Evolutionary conservation across 192 early-diverging fungal genomes (phyloP), one percentile per base, ranked within the genome.

Genomic region (Hyaloraphidium curvatum): DNA sequence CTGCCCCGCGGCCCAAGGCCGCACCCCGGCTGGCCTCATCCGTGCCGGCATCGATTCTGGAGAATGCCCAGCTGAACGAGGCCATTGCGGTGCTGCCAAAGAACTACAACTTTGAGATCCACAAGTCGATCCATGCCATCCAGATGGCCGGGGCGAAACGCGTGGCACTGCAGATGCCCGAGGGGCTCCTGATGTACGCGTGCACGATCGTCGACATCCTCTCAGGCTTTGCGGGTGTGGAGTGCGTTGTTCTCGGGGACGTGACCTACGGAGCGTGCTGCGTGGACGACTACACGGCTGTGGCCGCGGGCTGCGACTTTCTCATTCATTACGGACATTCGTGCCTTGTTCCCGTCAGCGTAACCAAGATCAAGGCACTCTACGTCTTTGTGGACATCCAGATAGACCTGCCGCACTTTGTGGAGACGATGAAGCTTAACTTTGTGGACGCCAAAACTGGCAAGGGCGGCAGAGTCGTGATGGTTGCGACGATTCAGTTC

Each of bases 71-170:
- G 30, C 69, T 97, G 19, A 92, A 89, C 62, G 74, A 82, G 39
- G 83, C 89, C 2, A 86, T 97, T 43, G 69, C 79, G 41, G 72
- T 77, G 67, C 67, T 98, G 16, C 95, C 95, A 1, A 61, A 65
- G 28, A 98, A 98, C 71, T 98, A 98, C 74, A 95, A 91, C 72
- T 98, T 98, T 77, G 95, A 98, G 63, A 90, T 98, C 39, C 86
- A 92, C 68, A 98, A 98, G 63, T 87, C 87, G 14, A 66, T 98
- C 2, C 89, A 86, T 84, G 80, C 89, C 61, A 75, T 98, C 26
- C 71, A 69, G 41, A 78, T 80, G 30, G 67, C 79, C 22, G 60
- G 64, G 0, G 81, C 87, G 0, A 89, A 70, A 39, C 82, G 80
- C 72, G 87, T 96, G 14, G 92, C 92, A 0, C 62, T 98, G 50